Evolutionary conservation across 1,284 basidiomycete species (phyloP).

Genomic region (Melampsora americana): DNA sequence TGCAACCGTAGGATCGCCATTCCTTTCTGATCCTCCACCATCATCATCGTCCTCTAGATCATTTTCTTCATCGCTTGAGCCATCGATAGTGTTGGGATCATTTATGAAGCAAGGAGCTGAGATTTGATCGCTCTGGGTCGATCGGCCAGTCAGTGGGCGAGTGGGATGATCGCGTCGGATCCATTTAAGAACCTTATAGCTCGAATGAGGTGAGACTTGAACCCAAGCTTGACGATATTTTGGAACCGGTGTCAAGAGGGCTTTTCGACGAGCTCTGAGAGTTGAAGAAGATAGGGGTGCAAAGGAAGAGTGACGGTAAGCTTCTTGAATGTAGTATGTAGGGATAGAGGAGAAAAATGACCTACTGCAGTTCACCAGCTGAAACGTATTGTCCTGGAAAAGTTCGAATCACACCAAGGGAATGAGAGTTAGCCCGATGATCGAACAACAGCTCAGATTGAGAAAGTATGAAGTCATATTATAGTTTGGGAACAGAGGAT

Average conservation of each 20-base stretch:
- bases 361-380: slow-evolving; percentile 30
- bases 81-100: slow-evolving; percentile 22
- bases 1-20: background rate
- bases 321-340: background rate
- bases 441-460: background rate
- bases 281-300: background rate
- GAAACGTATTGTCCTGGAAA: slow-evolving; percentile 17
- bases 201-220: slow-evolving; percentile 17
- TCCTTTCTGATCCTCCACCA: slow-evolving; percentile 4
- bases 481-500: background rate
- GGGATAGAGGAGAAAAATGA: background rate
- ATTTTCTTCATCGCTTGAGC: slow-evolving; percentile 14
- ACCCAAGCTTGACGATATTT: slow-evolving; percentile 29
- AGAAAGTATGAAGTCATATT: background rate
- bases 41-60: slow-evolving; percentile 14
- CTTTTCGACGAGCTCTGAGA: slow-evolving; percentile 27
- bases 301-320: background rate
- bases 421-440: background rate
- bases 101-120: slow-evolving; percentile 2
- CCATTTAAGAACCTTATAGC: slow-evolving; percentile 41
- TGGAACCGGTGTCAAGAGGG: slow-evolving; percentile 27
- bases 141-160: background rate
- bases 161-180: background rate
- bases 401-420: background rate
- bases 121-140: background rate